Evolutionary conservation across 306 rosid genomes (phyloP).

Genomic region (Abrus precatorius): DNA sequence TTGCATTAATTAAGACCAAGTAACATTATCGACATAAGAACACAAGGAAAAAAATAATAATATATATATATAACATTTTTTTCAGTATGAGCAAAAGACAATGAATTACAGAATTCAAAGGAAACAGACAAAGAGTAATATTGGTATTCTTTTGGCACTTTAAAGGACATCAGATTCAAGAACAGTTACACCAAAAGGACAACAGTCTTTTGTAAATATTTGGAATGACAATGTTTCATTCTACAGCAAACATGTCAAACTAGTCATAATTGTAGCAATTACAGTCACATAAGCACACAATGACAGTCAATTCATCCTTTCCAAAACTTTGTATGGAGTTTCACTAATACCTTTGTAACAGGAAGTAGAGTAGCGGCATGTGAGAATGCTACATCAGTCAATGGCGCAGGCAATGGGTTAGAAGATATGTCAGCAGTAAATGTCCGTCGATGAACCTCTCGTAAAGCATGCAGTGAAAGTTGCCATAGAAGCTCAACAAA

Average conservation of each 20-base stretch:
- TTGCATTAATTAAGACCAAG: conserved; percentile 47
- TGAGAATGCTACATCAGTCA: conserved; percentile 98
- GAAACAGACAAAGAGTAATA: conserved; percentile 9
- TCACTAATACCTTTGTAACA: conserved; percentile 83
- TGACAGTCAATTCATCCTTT: conserved; percentile 33
- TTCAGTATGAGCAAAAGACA: conserved; percentile 32
- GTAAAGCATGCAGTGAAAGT: conserved; percentile 97
- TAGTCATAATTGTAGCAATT: conserved; percentile 29
- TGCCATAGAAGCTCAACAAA: conserved; percentile 99
- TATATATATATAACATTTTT: neutral
- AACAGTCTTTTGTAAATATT: neutral
- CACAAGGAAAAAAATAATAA: conserved; percentile 27
- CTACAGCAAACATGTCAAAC: conserved; percentile 30
- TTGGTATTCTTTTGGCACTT: conserved; percentile 7
- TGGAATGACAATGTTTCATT: conserved; percentile 28
- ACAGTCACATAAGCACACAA: conserved; percentile 12
- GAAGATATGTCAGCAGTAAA: conserved; percentile 88
- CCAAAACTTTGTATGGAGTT: neutral
- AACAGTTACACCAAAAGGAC: conserved; percentile 18
- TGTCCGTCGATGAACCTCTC: conserved; percentile 95
- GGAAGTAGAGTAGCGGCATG: conserved; percentile 99
- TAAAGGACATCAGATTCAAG: neutral
- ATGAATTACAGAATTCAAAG: conserved; percentile 6
- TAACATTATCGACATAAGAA: conserved; percentile 34
- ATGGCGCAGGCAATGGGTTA: conserved; percentile 88